Base-by-base conservation (phyloP, 2,329 filamentous ascomycete genomes). In the Knoxdaviesia proteae region DNA sequence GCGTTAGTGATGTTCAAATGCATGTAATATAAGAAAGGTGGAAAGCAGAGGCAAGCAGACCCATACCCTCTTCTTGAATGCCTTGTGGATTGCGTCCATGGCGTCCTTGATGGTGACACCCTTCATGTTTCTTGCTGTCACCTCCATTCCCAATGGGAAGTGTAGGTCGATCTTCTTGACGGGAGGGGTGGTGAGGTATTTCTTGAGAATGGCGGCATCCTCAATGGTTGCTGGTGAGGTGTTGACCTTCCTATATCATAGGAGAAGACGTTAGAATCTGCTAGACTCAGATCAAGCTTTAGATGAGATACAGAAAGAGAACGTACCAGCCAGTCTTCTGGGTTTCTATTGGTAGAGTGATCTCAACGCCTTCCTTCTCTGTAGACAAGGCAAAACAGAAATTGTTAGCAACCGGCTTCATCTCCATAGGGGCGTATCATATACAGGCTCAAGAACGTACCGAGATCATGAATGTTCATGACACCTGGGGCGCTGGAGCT, bases 61-160 rank as follows among this genome's bases (percentile, higher is more conserved):
- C 60, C 75, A 52, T 62, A 87, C 88, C 74, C 87, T 80, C 76
- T 94, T 94, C 74, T 92, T 93, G 70, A 84, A 93, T 52, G 82
- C 74, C 69, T 94, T 94, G 71, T 94, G 70, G 63, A 96, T 94
- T 54, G 84, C 88, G 60, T 94, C 87, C 59, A 94, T 59, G 45
- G 86, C 86, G 61, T 96, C 88, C 69, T 94, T 94, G 69, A 96
- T 88, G 45, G 88, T 96, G 51, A 96, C 86, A 44, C 88, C 88
- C 62, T 87, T 88, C 53, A 87, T 66, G 63, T 94, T 96, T 55
- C 88, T 75, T 56, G 86, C 88, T 33, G 80, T 83, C 50, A 94
- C 82, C 56, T 88, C 78, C 44, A 90, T 72, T 42, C 88, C 88
- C 42, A 92, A 68, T 10, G 84, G 83, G 69, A 93, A 94, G 62